Conservation (phyloP, 1,284 basidiomycete species). For the Cerrena zonata region DNA sequence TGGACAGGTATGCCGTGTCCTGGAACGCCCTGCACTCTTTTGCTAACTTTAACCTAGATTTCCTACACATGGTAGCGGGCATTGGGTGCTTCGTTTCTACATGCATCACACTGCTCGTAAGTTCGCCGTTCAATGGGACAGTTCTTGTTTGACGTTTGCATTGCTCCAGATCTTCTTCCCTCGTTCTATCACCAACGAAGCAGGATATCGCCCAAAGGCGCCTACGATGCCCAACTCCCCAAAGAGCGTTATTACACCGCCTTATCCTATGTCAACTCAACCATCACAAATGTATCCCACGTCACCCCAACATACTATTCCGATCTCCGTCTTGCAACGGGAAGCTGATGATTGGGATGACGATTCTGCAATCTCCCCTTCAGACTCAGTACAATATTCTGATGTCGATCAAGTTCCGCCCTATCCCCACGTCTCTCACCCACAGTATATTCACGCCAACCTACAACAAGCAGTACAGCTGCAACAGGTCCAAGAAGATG, state of each 20-base stretch:
- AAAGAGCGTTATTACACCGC: conserved; percentile 20
- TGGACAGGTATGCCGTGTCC: conserved; percentile 38
- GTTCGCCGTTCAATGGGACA: conserved; percentile 14
- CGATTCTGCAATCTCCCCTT: background rate
- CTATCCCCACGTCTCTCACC: conserved; percentile 5
- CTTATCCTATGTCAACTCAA: background rate
- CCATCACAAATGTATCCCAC: background rate
- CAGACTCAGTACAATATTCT: background rate
- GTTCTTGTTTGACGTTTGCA: background rate
- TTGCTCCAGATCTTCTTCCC: conserved; percentile 64
- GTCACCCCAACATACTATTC: background rate
- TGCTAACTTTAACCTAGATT: conserved; percentile 36
- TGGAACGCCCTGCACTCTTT: background rate
- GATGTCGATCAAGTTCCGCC: conserved; percentile 11
- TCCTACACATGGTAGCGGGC: conserved; percentile 60
- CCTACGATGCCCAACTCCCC: conserved; percentile 24
- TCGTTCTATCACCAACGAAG: conserved; percentile 57
- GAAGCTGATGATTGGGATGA: conserved; percentile 10
- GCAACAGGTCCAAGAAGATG: background rate
- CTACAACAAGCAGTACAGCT: conserved; percentile 1
- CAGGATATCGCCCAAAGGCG: conserved; percentile 43
- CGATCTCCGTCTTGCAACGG: background rate
- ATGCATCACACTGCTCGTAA: conserved; percentile 65
- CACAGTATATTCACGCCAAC: background rate
- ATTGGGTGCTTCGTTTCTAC: conserved; percentile 71